These are phyloP conservation scores for Akanthomyces lecanii DNA, from an alignment of 2,329 filamentous ascomycete species.

Conservation along the genomic window DNA sequence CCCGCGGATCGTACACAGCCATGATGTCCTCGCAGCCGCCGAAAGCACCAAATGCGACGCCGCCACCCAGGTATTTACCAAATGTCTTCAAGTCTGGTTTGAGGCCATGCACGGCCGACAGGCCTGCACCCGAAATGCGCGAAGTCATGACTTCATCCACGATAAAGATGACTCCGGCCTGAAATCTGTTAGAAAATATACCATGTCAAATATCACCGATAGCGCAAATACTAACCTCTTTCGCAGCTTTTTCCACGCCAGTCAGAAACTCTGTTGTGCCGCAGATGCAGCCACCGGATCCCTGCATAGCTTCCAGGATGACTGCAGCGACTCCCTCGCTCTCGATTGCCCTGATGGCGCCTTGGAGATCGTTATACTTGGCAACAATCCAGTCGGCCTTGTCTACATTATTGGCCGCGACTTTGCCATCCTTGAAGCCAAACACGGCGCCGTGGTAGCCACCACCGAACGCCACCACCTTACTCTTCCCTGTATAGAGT, in stretches of 20 bases:
- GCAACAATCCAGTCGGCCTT: slow-evolving; percentile 54
- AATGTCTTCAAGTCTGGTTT: slow-evolving; percentile 59
- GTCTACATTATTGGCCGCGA: slow-evolving; percentile 45
- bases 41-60: slow-evolving; percentile 63
- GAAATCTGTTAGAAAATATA: neutral
- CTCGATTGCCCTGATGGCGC: slow-evolving; percentile 40
- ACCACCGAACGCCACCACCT: slow-evolving; percentile 49
- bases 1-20: slow-evolving; percentile 50
- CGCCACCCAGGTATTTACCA: slow-evolving; percentile 65
- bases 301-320: slow-evolving; percentile 63
- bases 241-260: slow-evolving; percentile 45
- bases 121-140: slow-evolving; percentile 47
- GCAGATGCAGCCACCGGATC: slow-evolving; percentile 54
- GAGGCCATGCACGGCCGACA: slow-evolving; percentile 40
- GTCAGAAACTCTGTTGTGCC: slow-evolving; percentile 48
- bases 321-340: slow-evolving; percentile 54
- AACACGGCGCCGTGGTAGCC: slow-evolving; percentile 36
- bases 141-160: slow-evolving; percentile 71
- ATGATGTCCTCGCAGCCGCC: slow-evolving; percentile 58
- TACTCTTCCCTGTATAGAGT: slow-evolving; percentile 39
- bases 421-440: slow-evolving; percentile 30
- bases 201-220: neutral
- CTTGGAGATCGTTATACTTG: slow-evolving; percentile 56
- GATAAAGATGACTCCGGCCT: slow-evolving; percentile 56
- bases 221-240: slow-evolving; percentile 24